phyloP scores from a whole-genome alignment of 257 asterid genomes.

The Linaria vulgaris region DNA sequence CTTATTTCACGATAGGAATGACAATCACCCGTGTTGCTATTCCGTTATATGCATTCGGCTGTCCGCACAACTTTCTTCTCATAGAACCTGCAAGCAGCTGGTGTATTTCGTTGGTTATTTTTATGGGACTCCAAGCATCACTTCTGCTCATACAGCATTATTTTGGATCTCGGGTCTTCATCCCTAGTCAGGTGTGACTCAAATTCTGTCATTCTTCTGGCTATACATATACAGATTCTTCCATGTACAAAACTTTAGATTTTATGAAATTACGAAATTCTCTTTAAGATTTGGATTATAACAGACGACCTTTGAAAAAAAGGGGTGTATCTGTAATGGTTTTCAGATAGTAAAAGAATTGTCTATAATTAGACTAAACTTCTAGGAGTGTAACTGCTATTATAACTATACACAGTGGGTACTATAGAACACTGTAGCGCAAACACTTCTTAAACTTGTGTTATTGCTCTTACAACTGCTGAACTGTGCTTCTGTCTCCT shows the following conservation, averaged over 20 bases:
- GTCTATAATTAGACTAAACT: too few relatives aligned
- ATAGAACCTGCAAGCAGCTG: constrained; percentile 69
- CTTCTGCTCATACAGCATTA: constrained; percentile 88
- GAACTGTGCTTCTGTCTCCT: too few relatives aligned
- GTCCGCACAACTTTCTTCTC: constrained; percentile 94
- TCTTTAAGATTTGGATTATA: too few relatives aligned
- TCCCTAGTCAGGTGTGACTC: constrained; percentile 81
- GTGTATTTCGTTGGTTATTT: constrained; percentile 68
- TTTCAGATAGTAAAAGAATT: too few relatives aligned
- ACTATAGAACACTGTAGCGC: neutral
- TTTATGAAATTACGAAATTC: too few relatives aligned
- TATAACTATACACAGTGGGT: too few relatives aligned
- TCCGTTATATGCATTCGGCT: constrained; percentile 83
- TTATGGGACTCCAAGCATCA: constrained; percentile 73
- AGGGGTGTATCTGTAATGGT: too few relatives aligned
- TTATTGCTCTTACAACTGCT: too few relatives aligned
- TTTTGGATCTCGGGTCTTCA: constrained; percentile 89
- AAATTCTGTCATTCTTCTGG: neutral
- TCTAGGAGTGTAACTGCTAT: too few relatives aligned
- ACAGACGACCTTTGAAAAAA: too few relatives aligned
- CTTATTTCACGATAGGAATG: constrained; percentile 89
- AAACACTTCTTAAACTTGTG: neutral
- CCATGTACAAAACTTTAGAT: too few relatives aligned
- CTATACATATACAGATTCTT: too few relatives aligned
- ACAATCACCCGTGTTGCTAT: constrained; percentile 74